phyloP scores from a whole-genome alignment of 2,329 filamentous ascomycete genomes.

The Ophiocordyceps unilateralis region DNA sequence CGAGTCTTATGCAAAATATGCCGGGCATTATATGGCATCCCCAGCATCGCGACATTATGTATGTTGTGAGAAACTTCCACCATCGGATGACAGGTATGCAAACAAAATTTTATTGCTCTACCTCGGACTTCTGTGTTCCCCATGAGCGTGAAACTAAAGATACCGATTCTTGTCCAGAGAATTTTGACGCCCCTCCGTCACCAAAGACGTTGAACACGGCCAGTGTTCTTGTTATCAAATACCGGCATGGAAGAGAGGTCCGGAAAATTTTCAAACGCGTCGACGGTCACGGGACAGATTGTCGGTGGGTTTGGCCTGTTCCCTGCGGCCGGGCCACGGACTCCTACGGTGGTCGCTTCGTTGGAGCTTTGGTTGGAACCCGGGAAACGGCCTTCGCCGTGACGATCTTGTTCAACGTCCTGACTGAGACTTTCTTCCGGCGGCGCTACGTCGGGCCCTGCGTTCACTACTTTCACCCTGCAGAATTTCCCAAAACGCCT shows the following conservation, averaged over 20 bases:
- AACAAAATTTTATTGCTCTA: neutral
- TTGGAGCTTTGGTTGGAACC: neutral
- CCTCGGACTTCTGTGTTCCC: neutral
- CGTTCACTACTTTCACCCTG: neutral
- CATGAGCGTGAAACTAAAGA: neutral
- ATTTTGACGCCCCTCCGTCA: too few relatives aligned
- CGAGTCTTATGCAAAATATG: too few relatives aligned
- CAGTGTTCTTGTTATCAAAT: neutral
- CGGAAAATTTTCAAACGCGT: neutral
- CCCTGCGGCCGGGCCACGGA: neutral
- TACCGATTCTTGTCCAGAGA: too few relatives aligned
- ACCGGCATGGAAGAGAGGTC: neutral
- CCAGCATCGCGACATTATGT: neutral
- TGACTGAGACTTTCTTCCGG: neutral
- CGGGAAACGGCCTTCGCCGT: neutral
- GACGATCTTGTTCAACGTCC: neutral
- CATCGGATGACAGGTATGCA: neutral
- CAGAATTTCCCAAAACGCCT: neutral
- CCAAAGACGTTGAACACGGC: too few relatives aligned
- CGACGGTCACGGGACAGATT: neutral
- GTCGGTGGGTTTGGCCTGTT: neutral
- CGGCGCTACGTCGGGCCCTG: neutral
- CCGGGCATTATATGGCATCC: neutral
- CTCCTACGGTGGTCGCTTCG: neutral
- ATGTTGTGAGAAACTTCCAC: neutral